These are phyloP conservation scores for Escovopsis sp. DNA, from an alignment of 2,329 filamentous ascomycete species.

Conservation along the genomic window DNA sequence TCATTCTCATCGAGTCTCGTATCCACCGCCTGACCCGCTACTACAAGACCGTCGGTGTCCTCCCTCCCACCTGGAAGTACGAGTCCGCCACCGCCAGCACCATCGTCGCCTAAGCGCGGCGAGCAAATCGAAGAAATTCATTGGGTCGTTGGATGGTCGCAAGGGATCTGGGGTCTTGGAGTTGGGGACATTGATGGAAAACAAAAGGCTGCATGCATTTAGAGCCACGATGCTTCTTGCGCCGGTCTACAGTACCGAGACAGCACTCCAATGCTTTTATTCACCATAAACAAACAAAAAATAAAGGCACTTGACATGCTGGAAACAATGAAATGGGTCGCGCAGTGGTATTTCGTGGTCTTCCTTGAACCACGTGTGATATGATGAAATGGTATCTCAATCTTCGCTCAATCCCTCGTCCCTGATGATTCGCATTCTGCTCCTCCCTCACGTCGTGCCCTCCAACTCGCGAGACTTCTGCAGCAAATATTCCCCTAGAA, in stretches of 20 bases:
- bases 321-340: slow-evolving; percentile 12
- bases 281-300: slow-evolving; percentile 2
- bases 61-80: slow-evolving; percentile 95
- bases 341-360: slow-evolving; percentile 6
- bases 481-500: slow-evolving; percentile 56
- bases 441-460: slow-evolving; percentile 10
- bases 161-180: slow-evolving; percentile 27
- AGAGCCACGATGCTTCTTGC: slow-evolving; percentile 28
- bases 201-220: slow-evolving; percentile 27
- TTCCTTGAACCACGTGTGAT: slow-evolving; percentile 4
- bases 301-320: slow-evolving; percentile 21
- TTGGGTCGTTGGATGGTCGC: slow-evolving; percentile 1
- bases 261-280: slow-evolving; percentile 16
- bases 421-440: no score
- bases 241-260: slow-evolving; percentile 19
- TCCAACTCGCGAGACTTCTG: slow-evolving; percentile 54
- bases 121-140: neutral
- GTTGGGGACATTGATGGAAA: slow-evolving; percentile 28
- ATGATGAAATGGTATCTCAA: slow-evolving; percentile 1
- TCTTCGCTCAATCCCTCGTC: neutral
- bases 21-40: slow-evolving; percentile 99
- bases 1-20: slow-evolving; percentile 99
- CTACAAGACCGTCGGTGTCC: slow-evolving; percentile 90
- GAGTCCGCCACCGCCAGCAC: slow-evolving; percentile 94
- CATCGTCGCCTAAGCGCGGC: slow-evolving; percentile 48